Percentiles rank a stretch among this genome's conserved stretches.
Evolutionary conservation across 2,329 filamentous ascomycete species (phyloP).

Genomic region (Colletotrichum cereale): DNA sequence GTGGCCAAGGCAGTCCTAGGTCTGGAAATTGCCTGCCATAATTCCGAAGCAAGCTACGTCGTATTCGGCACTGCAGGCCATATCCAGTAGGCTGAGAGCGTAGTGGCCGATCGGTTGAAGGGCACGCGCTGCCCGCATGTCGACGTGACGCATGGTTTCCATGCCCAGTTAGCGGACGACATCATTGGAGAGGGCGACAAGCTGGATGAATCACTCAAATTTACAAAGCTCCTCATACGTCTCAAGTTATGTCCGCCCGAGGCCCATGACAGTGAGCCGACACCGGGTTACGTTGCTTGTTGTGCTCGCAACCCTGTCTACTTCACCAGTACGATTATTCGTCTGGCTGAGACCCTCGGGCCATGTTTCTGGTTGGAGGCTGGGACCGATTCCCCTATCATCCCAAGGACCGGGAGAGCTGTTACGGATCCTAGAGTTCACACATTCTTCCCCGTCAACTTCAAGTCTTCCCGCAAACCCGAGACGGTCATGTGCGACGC

Average conservation of each 20-base stretch:
- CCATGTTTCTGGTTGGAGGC: background rate
- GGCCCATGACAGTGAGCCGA: background rate
- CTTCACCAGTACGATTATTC: background rate
- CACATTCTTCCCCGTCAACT: background rate
- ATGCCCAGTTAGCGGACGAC: background rate
- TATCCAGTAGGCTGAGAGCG: background rate
- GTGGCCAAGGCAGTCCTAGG: background rate
- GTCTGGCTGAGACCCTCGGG: background rate
- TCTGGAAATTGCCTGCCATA: background rate
- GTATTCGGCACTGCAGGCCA: background rate
- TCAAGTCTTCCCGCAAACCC: background rate
- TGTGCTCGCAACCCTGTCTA: background rate
- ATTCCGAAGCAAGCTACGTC: background rate
- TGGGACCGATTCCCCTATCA: background rate
- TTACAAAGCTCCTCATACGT: background rate
- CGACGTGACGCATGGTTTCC: background rate
- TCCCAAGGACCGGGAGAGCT: background rate
- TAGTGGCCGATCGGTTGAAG: background rate
- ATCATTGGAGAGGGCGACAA: background rate
- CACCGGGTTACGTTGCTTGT: background rate
- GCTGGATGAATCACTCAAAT: background rate
- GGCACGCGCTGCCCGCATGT: background rate
- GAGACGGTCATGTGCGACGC: background rate
- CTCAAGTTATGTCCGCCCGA: background rate
- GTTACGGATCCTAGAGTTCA: background rate